Conservation (phyloP, 257 asterid genomes). For the Fraxinus anomala region DNA sequence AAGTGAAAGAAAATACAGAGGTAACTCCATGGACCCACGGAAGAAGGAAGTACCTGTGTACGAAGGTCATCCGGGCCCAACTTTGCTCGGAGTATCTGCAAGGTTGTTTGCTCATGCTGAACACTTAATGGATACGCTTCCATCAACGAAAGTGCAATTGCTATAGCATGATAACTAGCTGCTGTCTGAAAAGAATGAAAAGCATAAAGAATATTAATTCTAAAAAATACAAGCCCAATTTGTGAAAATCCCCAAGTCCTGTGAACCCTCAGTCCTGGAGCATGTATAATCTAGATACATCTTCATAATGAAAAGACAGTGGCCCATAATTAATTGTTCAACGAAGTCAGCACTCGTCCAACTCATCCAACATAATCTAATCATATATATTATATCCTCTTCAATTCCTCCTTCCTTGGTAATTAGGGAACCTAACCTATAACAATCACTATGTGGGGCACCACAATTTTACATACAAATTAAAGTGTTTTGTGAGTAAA, state of each 20-base stretch:
- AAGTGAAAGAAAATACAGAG: conserved; percentile 23
- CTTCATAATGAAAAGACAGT: conserved; percentile 9
- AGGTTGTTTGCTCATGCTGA: conserved; percentile 93
- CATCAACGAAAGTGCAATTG: conserved; percentile 94
- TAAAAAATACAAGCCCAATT: conserved; percentile 26
- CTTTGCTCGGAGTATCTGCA: conserved; percentile 83
- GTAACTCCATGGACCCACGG: conserved; percentile 17
- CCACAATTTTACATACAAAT: too few species aligned
- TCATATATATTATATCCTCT: too few species aligned
- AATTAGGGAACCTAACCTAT: too few species aligned
- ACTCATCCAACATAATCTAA: too few species aligned
- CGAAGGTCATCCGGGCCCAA: conserved; percentile 94
- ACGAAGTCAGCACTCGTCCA: not conserved
- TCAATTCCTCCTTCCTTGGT: too few species aligned
- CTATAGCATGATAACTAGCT: conserved; percentile 95
- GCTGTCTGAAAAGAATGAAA: conserved; percentile 66
- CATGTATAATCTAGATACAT: conserved; percentile 7
- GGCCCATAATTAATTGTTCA: conserved; percentile 4
- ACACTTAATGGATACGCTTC: conserved; percentile 95
- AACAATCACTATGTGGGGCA: too few species aligned
- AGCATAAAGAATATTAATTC: conserved; percentile 27
- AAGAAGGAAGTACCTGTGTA: conserved; percentile 62
- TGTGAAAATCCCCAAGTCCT: conserved; percentile 2
- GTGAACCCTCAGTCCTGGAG: not conserved
- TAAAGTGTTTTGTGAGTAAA: too few species aligned